Base-by-base conservation (phyloP, 495 filamentous ascomycete genomes). In the Ascodesmis nigricans region DNA sequence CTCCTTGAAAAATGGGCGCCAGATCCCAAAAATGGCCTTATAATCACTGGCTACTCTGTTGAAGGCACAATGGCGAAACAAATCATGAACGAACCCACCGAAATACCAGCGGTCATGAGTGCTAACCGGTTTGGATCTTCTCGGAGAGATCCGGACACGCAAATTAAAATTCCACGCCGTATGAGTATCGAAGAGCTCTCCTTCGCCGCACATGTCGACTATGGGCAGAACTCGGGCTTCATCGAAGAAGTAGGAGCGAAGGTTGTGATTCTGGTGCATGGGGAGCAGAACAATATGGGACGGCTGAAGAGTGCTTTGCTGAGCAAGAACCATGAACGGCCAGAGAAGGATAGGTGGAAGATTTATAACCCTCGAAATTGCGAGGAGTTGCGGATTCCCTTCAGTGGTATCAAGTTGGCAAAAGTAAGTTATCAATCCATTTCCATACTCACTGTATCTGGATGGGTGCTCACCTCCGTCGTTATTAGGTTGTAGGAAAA, bases 31-130 rank as follows among this genome's bases (percentile, higher is more conserved):
- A 97, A 97, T 54, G 87, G 90, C 7, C 75, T 97, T 16, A 75
- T 97, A 39, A 84, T 97, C 58, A 97, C 87, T 3, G 87, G 87
- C 48, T 97, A 97, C 55, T 87, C 77, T 36, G 87, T 97, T 16
- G 87, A 97, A 56, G 87, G 90, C 7, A 97, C 87, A 2, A 95
- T 97, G 90, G 87, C 81, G 21, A 91, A 91, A 56, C 66, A 79
- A 44, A 69, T 97, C 29, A 71, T 92, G 54, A 77, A 81, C 39
- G 87, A 93, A 51, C 87, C 87, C 0, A 81, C 91, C 23, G 69
- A 74, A 45, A 95, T 97, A 36, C 78, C 76, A 25, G 84, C 84
- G 0, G 71, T 92, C 43, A 93, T 91, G 80, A 78, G 73, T 13
- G 48, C 44, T 16, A 63, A 60, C 46, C 61, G 71, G 35, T 64